Base-by-base conservation (phyloP, 2,329 filamentous ascomycete genomes). In the Gaeumannomyces tritici region DNA sequence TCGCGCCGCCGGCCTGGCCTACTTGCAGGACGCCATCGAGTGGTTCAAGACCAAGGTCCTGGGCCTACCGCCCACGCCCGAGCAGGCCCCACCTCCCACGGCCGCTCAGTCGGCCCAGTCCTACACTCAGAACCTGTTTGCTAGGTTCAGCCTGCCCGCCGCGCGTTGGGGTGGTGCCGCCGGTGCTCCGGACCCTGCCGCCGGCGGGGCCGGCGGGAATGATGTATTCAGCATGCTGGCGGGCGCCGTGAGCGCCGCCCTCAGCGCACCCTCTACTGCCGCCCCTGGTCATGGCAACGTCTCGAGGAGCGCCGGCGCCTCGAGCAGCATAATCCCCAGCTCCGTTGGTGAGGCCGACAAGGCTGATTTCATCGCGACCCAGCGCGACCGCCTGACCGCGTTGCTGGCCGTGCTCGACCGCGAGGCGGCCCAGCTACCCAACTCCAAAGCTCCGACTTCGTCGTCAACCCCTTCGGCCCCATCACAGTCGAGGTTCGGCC, bases 71-170 rank as follows among this genome's bases (percentile, higher is more conserved):
- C 89, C 9, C 6, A 78, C 75, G 61, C 70, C 72, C 62, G 71
- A 75, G 63, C 70, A 76, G 64, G 71, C 77, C 62, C 66, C 74
- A 59, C 67, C 76, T 57, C 69, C 79, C 69, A 68, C 81, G 64
- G 67, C 75, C 64, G 69, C 64, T 79, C 73, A 62, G 79, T 74
- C 67, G 77, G 15, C 66, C 70, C 67, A 62, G 71, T 76, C 77
- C 67, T 97, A 96, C 73, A 91, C 90, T 2, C 90, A 96, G 73
- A 84, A 83, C 55, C 83, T 98, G 51, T 87, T 97, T 64, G 89
- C 90, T 56, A 85, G 93, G 65, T 97, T 98, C 78, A 91, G 87
- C 72, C 84, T 97, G 68, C 92, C 93, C 15, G 78, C 83, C 54
- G 87, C 89, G 4, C 76, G 87, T 61, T 83, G 84, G 72, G 76